Evolutionary conservation across 192 early-diverging fungal species (phyloP), one percentile per base, ranked within the genome.

Genomic region (Backusella parvicylindrica): DNA sequence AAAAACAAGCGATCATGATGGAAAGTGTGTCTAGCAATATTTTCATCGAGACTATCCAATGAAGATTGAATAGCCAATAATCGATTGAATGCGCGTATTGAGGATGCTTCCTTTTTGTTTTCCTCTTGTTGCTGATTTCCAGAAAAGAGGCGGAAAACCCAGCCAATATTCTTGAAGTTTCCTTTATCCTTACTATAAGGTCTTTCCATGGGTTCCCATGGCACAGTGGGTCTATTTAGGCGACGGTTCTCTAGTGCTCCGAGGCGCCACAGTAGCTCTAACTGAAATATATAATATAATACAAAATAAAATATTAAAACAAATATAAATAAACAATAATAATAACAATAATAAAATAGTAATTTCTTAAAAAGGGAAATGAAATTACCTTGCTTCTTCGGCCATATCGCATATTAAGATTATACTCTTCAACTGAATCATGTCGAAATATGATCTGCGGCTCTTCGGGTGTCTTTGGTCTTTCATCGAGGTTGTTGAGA

Each of bases 391-490:
- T 90, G 67, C 84, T 85, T 71, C 89, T 79, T 30, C 89, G 79
- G 28, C 89, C 89, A 73, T 90, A 90, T 47, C 89, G 79, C 89
- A 90, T 90, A 41, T 86, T 78, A 12, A 80, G 75, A 65, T 89
- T 87, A 67, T 89, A 90, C 6, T 78, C 78, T 72, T 89, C 86
- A 6, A 73, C 73, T 23, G 87, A 82, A 63, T 88, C 87, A 75
- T 87, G 74, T 12, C 87, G 71, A 65, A 90, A 89, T 26, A 90
- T 86, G 16, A 90, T 84, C 65, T 90, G 89, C 0, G 89, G 89
- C 35, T 90, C 89, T 66, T 90, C 89, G 16, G 85, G 85, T 2
- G 89, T 82, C 38, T 83, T 82, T 15, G 89, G 89, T 15, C 84
- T 80, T 9, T 75, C 78, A 63, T 89, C 88, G 9, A 77, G 49